phyloP scores from a whole-genome alignment of 257 asterid species.

The Petrea volubilis region DNA sequence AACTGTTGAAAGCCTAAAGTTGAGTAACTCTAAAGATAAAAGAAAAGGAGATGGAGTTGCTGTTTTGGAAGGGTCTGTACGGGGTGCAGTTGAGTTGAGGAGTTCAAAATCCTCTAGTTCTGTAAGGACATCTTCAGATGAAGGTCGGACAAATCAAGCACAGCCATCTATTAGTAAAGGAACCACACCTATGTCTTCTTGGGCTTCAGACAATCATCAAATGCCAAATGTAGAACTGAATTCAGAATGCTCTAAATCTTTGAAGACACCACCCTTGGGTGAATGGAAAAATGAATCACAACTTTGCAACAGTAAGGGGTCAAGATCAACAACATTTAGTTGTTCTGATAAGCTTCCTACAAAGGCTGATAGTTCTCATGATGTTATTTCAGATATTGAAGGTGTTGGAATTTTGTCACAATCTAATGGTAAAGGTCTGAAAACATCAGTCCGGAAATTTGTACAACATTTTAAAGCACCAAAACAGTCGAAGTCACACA shows the following conservation, averaged over 20 bases:
- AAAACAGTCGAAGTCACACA: constrained; percentile 41
- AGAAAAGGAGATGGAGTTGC: constrained; percentile 29
- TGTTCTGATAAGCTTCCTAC: constrained; percentile 30
- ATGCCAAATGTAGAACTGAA: constrained; percentile 32
- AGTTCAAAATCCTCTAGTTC: constrained; percentile 28
- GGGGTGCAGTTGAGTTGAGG: constrained; percentile 23
- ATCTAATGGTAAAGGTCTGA: constrained; percentile 38
- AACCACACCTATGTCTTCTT: constrained; percentile 24
- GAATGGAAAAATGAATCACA: constrained; percentile 35
- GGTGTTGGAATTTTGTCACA: constrained; percentile 27
- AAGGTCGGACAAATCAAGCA: constrained; percentile 25
- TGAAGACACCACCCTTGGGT: constrained; percentile 28
- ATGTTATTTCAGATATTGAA: constrained; percentile 39
- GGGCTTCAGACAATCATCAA: constrained; percentile 34
- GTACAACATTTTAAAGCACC: constrained; percentile 53
- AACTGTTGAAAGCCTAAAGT: constrained; percentile 29
- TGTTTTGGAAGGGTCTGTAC: constrained; percentile 20
- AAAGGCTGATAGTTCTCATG: constrained; percentile 22
- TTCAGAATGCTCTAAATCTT: constrained; percentile 34
- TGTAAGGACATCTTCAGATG: constrained; percentile 29
- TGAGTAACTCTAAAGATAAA: constrained; percentile 27
- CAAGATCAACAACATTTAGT: constrained; percentile 21
- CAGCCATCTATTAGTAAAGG: constrained; percentile 26
- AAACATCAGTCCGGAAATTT: constrained; percentile 52
- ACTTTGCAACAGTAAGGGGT: constrained; percentile 28